These are phyloP conservation scores for Vigna angularis DNA, from an alignment of 306 rosid genomes.

Conservation along the genomic window DNA sequence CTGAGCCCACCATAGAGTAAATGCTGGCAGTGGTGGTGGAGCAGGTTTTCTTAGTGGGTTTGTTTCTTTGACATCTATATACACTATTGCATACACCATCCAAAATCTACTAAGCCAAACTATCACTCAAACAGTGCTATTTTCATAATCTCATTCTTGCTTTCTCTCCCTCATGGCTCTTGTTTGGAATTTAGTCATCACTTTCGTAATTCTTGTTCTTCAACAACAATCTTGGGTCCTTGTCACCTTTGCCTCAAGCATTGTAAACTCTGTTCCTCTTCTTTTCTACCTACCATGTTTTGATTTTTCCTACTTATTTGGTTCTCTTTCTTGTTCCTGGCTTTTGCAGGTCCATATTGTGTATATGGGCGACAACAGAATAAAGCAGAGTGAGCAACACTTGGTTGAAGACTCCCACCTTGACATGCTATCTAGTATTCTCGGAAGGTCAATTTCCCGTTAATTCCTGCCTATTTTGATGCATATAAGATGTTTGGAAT, in stretches of 20 bases:
- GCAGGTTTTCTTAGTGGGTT: slow-evolving; percentile 18
- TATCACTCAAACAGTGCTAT: neutral
- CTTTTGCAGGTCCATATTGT: slow-evolving; percentile 66
- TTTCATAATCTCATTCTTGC: neutral
- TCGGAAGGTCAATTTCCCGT: slow-evolving; percentile 57
- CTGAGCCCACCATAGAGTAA: slow-evolving; percentile 17
- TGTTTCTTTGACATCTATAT: neutral
- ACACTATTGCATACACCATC: neutral
- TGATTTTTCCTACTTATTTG: slow-evolving; percentile 5
- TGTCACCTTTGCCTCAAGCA: slow-evolving; percentile 50
- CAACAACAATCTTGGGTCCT: slow-evolving; percentile 41
- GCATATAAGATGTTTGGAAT: neutral
- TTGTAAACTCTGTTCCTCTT: slow-evolving; percentile 45
- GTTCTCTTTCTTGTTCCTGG: slow-evolving; percentile 18
- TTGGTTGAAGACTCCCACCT: slow-evolving; percentile 62
- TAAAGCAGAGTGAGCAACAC: slow-evolving; percentile 44
- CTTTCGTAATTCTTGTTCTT: slow-evolving; percentile 44
- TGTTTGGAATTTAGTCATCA: slow-evolving; percentile 38
- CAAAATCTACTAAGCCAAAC: slow-evolving; percentile 17
- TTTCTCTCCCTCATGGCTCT: slow-evolving; percentile 48
- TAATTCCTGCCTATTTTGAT: neutral
- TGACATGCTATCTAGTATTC: slow-evolving; percentile 55
- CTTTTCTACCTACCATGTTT: slow-evolving; percentile 3
- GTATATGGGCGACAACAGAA: slow-evolving; percentile 58
- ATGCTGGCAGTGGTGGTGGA: slow-evolving; percentile 30